Conservation (phyloP, 306 rosid genomes). For the Trifolium pratense region DNA sequence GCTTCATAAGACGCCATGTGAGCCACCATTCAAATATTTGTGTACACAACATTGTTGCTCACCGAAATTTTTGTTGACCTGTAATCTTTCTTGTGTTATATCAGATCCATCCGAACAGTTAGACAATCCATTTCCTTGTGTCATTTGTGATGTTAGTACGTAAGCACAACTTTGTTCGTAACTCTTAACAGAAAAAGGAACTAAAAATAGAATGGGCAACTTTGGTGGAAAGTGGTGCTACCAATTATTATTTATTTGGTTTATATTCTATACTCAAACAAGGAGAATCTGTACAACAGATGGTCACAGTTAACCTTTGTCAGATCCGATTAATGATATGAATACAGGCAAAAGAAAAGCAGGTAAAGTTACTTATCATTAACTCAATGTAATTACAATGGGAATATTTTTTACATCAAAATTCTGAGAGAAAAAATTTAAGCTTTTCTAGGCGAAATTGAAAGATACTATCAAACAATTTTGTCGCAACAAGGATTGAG, state of each 20-base stretch:
- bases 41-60: too few species aligned
- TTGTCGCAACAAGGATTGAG: slow-evolving; percentile 47
- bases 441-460: slow-evolving; percentile 43
- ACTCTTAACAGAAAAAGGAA: background rate
- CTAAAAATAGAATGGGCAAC: background rate
- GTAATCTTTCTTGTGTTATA: too few species aligned
- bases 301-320: background rate
- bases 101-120: too few species aligned
- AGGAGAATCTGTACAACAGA: background rate
- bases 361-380: slow-evolving; percentile 54
- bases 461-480: slow-evolving; percentile 54
- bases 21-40: too few species aligned
- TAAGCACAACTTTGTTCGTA: background rate
- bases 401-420: slow-evolving; percentile 59
- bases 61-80: too few species aligned
- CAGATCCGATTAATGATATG: background rate
- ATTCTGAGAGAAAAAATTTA: slow-evolving; percentile 49
- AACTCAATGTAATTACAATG: slow-evolving; percentile 53
- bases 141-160: background rate
- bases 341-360: slow-evolving; percentile 32
- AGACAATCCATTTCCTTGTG: background rate
- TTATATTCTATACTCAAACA: background rate
- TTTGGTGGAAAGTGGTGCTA: background rate
- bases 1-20: background rate
- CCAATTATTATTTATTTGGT: background rate